Evolutionary conservation across 1,284 basidiomycete genomes (phyloP).

Genomic region (Lentinus polychrous): DNA sequence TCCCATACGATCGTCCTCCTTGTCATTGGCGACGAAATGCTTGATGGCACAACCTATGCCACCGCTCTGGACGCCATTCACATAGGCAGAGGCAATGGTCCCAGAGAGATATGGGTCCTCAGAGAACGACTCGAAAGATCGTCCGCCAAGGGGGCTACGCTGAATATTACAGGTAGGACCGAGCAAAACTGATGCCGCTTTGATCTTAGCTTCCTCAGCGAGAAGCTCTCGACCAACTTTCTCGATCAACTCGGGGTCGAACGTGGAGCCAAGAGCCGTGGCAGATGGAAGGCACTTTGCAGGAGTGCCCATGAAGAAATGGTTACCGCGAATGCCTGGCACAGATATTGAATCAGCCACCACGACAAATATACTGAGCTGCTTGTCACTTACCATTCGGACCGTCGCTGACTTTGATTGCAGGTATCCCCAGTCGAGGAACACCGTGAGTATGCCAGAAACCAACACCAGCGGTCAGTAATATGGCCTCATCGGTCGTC

Average conservation of each 20-base stretch:
- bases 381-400: slow-evolving; percentile 47
- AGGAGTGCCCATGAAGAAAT: slow-evolving; percentile 40
- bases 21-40: slow-evolving; percentile 70
- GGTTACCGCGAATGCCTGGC: slow-evolving; percentile 29
- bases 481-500: slow-evolving; percentile 66
- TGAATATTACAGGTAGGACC: slow-evolving; percentile 81
- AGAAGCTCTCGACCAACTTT: slow-evolving; percentile 59
- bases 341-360: background rate
- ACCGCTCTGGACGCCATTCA: slow-evolving; percentile 64
- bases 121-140: slow-evolving; percentile 76
- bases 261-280: slow-evolving; percentile 71
- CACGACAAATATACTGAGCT: background rate
- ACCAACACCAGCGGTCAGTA: slow-evolving; percentile 63
- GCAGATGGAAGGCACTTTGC: slow-evolving; percentile 57
- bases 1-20: slow-evolving; percentile 61
- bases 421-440: slow-evolving; percentile 59
- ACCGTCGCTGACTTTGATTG: slow-evolving; percentile 72
- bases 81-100: slow-evolving; percentile 59
- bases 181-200: slow-evolving; percentile 63
- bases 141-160: slow-evolving; percentile 66
- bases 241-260: slow-evolving; percentile 60
- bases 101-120: slow-evolving; percentile 77
- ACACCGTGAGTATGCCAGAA: slow-evolving; percentile 71
- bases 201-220: slow-evolving; percentile 64
- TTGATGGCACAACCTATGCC: slow-evolving; percentile 71